Evolutionary conservation across 495 filamentous ascomycete species (phyloP), one percentile per base, ranked within the genome.

Genomic region (Penicillium bovifimosum): DNA sequence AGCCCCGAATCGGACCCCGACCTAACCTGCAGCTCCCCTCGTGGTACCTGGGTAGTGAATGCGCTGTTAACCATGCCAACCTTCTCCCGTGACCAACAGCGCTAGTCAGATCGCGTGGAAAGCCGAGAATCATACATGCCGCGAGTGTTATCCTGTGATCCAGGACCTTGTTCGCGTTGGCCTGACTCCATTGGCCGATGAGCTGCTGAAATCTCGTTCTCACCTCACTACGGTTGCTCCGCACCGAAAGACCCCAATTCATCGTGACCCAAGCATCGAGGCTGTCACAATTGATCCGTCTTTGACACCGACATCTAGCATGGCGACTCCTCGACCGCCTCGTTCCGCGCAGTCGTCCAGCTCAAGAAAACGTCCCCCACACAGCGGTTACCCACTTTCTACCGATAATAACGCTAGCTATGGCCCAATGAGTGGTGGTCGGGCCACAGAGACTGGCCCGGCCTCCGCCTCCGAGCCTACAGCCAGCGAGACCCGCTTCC

Each of bases 351-450:
- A 58, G 32, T 46, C 55, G 18, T 53, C 60, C 29, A 54, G 59
- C 34, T 40, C 59, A 14, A 42, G 38, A 36, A 56, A 47, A 53
- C 39, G 46, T 24, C 44, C 36, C 13, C 56, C 51, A 39, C 54
- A 9, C 26, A 60, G 35, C 46, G 50, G 58, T 50, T 63, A 58
- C 44, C 57, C 63, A 61, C 55, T 54, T 45, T 45, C 50, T 41
- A 35, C 49, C 34, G 60, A 59, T 50, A 64, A 41, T 34, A 62
- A 49, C 46, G 28, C 59, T 32, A 57, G 59, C 41, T 52, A 57
- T 26, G 38, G 52, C 46, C 56, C 56, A 64, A 64, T 62, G 54
- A 28, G 26, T n/a, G 54, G 55, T 49, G 50, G 53, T 18, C 52
- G 51, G 17, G 48, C 47, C 35, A 48, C 52, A 49, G 45, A 49